A percentile compares a stretch with the other conserved stretches of the same genome.
Evolutionary conservation across 257 asterid species (phyloP).

Genomic region (Solanum etuberosum): DNA sequence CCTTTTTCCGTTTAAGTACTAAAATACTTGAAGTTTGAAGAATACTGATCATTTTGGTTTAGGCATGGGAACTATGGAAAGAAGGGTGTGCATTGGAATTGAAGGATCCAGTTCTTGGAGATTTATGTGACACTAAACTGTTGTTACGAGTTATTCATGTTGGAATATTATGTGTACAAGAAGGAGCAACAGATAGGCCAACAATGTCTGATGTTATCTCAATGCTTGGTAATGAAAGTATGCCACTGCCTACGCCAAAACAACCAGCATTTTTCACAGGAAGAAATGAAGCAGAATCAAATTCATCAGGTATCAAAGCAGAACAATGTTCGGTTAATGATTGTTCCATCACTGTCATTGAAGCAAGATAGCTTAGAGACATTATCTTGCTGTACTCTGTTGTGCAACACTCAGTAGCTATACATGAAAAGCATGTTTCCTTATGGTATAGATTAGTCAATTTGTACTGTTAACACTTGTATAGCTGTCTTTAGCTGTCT

Average conservation of each 20-base stretch:
- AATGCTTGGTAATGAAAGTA: slow-evolving; percentile 33
- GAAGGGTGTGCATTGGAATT: slow-evolving; percentile 16
- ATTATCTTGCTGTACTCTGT: not conserved
- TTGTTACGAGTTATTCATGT: slow-evolving; percentile 32
- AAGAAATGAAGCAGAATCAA: not conserved
- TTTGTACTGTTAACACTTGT: not conserved
- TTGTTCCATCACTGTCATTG: not conserved
- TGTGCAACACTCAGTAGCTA: not conserved
- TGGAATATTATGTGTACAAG: slow-evolving; percentile 47
- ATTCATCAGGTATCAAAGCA: not conserved
- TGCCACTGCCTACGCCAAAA: slow-evolving; percentile 17
- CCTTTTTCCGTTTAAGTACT: not conserved
- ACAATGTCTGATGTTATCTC: slow-evolving; percentile 29
- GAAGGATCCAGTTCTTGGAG: slow-evolving; percentile 27
- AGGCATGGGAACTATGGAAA: slow-evolving; percentile 53
- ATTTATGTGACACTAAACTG: slow-evolving; percentile 17
- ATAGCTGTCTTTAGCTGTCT: not conserved
- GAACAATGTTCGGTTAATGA: not conserved
- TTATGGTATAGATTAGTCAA: not conserved
- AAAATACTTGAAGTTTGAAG: not conserved
- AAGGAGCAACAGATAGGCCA: slow-evolving; percentile 37
- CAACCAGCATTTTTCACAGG: slow-evolving; percentile 36
- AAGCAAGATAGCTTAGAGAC: not conserved
- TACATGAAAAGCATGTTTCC: not conserved
- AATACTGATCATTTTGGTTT: not conserved